Base-by-base conservation (phyloP, 2,329 filamentous ascomycete species). In the Ophioceras dolichostomum region DNA sequence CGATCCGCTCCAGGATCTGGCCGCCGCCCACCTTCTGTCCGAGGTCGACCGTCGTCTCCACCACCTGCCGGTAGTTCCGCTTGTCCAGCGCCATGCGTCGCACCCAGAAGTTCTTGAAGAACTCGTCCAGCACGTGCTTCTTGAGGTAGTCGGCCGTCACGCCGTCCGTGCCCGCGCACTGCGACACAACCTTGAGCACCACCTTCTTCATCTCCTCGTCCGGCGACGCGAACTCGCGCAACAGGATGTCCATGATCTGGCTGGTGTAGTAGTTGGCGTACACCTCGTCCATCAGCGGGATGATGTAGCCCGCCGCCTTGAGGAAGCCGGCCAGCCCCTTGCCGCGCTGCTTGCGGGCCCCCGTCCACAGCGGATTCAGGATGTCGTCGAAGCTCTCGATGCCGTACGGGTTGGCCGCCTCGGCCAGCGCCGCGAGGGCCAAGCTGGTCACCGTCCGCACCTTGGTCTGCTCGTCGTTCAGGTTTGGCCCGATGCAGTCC, bases 201-300 rank as follows among this genome's bases (percentile, higher is more conserved):
- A 98, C 91, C 65, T 98, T 98, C 65, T 96, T 98, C 91, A 98
- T 98, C 60, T 98, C 91, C 59, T 98, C 91, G 47, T 98, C 91
- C 0, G 91, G 91, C 1, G 89, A 95, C 6, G 87, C 83, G 53
- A 98, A 98, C 55, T 98, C 91, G 50, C 91, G 79, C 21, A 96
- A 75, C 12, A 98, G 66, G 51, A 96, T 96, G 59, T 96, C 91
- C 89, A 98, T 96, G 51, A 98, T 95, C 59, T 98, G 88, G 47
- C 79, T 85, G 8, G 91, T 96, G 54, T 98, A 98, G 64, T 98
- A 98, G 57, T 95, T 96, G 60, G 91, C 89, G 57, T 95, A 96
- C 55, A 98, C 91, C 60, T 98, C 91, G 62, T 98, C 91, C 91
- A 98, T 98, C 37, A 98, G 73, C 4, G 91, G 91, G 44, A 98